A percentile compares a stretch with the other conserved stretches of the same genome.
These are phyloP conservation scores for Lichina pygmaea DNA, from an alignment of 495 filamentous ascomycete genomes.

Conservation along the genomic window DNA sequence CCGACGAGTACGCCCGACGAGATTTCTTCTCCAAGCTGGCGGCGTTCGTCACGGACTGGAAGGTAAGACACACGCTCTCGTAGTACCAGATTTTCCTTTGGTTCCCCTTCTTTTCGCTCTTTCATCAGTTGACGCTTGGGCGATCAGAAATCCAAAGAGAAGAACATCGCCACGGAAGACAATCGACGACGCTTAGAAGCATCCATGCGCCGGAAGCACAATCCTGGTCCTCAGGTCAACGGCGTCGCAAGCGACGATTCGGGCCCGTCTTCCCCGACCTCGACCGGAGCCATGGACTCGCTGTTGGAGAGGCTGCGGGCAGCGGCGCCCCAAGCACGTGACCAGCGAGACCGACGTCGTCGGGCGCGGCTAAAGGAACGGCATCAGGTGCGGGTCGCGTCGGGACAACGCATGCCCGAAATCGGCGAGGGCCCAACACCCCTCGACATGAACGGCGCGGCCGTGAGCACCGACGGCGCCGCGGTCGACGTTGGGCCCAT, in stretches of 20 bases:
- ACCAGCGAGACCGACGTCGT: slow-evolving; percentile 66
- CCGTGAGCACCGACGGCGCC: slow-evolving; percentile 13
- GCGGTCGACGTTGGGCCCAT: slow-evolving; percentile 4
- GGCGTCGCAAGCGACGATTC: slow-evolving; percentile 7
- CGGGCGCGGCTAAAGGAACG: slow-evolving; percentile 67
- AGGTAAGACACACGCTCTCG: slow-evolving; percentile 21
- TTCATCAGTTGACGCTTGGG: slow-evolving; percentile 2
- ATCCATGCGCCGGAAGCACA: slow-evolving; percentile 70
- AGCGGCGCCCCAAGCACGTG: slow-evolving; percentile 66
- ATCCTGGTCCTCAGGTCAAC: slow-evolving; percentile 23
- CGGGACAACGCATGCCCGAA: slow-evolving; percentile 62
- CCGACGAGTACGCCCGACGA: slow-evolving; percentile 76
- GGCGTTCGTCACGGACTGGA: slow-evolving; percentile 81
- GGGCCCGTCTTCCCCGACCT: slow-evolving; percentile 38
- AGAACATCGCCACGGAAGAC: slow-evolving; percentile 71
- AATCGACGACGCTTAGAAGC: slow-evolving; percentile 59
- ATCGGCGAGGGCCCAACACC: slow-evolving; percentile 16
- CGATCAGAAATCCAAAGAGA: slow-evolving; percentile 55
- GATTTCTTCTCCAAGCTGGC: slow-evolving; percentile 94
- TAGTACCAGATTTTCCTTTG: not conserved
- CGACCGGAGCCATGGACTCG: slow-evolving; percentile 84
- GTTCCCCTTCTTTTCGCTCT: not conserved
- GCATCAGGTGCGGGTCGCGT: slow-evolving; percentile 79
- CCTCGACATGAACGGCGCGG: not conserved
- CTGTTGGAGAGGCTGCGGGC: slow-evolving; percentile 89